phyloP scores from a whole-genome alignment of 495 filamentous ascomycete genomes.

The Penicillium bovifimosum region DNA sequence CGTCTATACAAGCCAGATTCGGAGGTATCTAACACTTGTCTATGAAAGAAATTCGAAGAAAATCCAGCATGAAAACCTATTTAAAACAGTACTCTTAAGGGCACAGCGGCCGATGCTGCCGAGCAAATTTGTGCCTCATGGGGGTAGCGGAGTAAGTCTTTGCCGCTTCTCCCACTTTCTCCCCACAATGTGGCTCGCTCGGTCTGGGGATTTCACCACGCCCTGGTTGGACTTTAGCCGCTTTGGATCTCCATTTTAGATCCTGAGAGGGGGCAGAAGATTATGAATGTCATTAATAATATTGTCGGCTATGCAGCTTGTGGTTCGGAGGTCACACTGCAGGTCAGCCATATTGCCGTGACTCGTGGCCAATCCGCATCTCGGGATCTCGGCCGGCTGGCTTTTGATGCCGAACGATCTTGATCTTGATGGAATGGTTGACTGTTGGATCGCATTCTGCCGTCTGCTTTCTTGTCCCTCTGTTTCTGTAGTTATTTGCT shows the following conservation, averaged over 20 bases:
- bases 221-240: conserved; percentile 20
- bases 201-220: neutral
- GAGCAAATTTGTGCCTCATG: conserved; percentile 3
- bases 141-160: conserved; percentile 21
- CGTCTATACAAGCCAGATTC: neutral
- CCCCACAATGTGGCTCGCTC: conserved; percentile 16
- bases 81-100: conserved; percentile 3
- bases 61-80: neutral
- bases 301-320: neutral
- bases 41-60: neutral
- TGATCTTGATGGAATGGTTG: too few relatives aligned
- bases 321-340: neutral
- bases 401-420: too few relatives aligned
- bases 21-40: neutral
- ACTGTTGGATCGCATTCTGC: too few relatives aligned
- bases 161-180: conserved; percentile 26
- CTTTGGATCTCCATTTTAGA: neutral
- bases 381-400: too few relatives aligned
- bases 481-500: neutral
- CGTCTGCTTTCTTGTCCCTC: too few relatives aligned
- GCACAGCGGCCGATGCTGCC: conserved; percentile 9
- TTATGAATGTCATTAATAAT: too few relatives aligned
- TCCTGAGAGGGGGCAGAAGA: too few relatives aligned
- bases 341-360: too few relatives aligned
- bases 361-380: too few relatives aligned